Percentiles rank a stretch among this genome's conserved stretches.
Evolutionary conservation across 768 basidiomycete species (phyloP).

Genomic region (Russula ochroleuca): DNA sequence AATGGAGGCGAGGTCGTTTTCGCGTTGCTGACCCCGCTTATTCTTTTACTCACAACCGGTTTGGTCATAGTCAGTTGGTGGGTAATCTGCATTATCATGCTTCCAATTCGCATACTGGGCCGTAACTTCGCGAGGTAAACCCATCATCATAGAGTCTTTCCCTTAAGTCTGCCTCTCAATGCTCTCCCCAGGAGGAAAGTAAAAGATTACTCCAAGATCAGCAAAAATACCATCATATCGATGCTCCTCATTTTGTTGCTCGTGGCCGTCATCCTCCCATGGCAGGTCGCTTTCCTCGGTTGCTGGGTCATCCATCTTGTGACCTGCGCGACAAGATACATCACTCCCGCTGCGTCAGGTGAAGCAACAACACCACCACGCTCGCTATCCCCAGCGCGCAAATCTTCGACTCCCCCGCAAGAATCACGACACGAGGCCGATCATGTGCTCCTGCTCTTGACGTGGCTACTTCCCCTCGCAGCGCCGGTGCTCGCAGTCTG

Average conservation of each 20-base stretch:
- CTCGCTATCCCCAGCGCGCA: constrained; percentile 9
- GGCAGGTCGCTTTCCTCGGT: constrained; percentile 87
- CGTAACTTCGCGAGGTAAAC: constrained; percentile 28
- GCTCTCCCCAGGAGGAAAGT: constrained; percentile 20
- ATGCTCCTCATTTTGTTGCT: constrained; percentile 56
- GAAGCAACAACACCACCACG: constrained; percentile 1
- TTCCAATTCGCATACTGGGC: constrained; percentile 39
- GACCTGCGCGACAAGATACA: constrained; percentile 48
- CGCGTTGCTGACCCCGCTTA: constrained; percentile 49
- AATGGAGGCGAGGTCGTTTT: constrained; percentile 49
- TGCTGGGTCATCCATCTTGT: constrained; percentile 76
- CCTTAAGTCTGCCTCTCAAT: not conserved
- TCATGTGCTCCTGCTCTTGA: constrained; percentile 70
- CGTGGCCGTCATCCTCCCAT: constrained; percentile 78
- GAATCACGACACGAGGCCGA: constrained; percentile 42
- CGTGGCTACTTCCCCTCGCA: constrained; percentile 72
- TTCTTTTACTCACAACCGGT: constrained; percentile 59
- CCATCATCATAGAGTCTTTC: not conserved
- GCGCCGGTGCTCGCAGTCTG: constrained; percentile 82
- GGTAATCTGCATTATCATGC: constrained; percentile 47
- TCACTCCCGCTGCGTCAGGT: constrained; percentile 11
- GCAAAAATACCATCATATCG: constrained; percentile 40
- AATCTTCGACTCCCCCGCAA: not conserved
- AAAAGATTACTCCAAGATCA: constrained; percentile 34
- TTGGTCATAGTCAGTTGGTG: constrained; percentile 60